Evolutionary conservation across 1,284 basidiomycete species (phyloP).

Genomic region (Ustilago trichophora): DNA sequence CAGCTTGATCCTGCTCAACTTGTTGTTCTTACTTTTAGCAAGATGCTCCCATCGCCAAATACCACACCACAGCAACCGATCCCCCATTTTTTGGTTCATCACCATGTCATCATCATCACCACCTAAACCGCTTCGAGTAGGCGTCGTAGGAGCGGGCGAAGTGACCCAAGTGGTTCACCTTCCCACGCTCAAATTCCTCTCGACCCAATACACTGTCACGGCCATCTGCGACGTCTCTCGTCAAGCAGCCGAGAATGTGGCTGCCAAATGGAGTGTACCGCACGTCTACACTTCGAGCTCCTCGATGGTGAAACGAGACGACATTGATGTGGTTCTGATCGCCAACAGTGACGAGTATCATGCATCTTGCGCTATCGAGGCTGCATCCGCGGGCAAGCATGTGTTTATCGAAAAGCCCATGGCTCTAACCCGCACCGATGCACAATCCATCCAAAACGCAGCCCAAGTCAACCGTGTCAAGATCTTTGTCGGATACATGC

Average conservation of each 20-base stretch:
- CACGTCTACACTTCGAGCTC: conserved; percentile 31
- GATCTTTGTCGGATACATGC: conserved; percentile 68
- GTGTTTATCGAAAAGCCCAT: conserved; percentile 59
- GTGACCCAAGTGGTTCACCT: conserved; percentile 62
- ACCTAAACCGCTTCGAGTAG: conserved; percentile 34
- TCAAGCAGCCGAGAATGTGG: conserved; percentile 55
- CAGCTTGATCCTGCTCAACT: too few species aligned
- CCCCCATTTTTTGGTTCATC: too few species aligned
- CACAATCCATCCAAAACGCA: conserved; percentile 27
- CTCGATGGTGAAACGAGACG: conserved; percentile 51
- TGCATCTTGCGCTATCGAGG: conserved; percentile 39
- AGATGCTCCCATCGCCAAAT: not conserved
- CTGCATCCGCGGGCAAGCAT: conserved; percentile 43
- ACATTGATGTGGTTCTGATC: conserved; percentile 61
- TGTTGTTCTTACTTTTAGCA: too few species aligned
- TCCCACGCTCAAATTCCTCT: conserved; percentile 57
- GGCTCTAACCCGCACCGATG: conserved; percentile 46
- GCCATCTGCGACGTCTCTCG: conserved; percentile 66
- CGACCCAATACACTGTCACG: conserved; percentile 52
- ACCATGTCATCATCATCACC: not conserved
- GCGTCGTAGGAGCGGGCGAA: conserved; percentile 59
- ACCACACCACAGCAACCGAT: too few species aligned
- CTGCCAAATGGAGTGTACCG: conserved; percentile 62
- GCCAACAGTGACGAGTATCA: conserved; percentile 55
- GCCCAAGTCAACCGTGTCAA: conserved; percentile 36